Evolutionary conservation across 768 basidiomycete genomes (phyloP).

Genomic region (Phanerochaete carnosa): DNA sequence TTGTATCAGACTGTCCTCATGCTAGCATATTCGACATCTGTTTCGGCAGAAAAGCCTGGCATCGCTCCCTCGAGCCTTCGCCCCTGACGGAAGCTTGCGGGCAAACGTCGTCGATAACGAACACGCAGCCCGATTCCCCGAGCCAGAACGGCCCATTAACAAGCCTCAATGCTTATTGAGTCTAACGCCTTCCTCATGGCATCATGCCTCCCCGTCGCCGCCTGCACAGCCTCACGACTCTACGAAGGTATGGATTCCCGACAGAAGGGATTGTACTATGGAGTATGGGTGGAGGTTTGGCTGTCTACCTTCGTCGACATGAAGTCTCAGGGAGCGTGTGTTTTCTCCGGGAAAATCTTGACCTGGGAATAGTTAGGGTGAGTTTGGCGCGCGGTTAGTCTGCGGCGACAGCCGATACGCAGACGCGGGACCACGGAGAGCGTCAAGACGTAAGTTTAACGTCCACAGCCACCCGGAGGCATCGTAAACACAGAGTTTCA

Average conservation of each 20-base stretch:
- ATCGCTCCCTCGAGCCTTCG: background rate
- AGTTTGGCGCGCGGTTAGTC: background rate
- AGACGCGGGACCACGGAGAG: background rate
- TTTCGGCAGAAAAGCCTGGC: background rate
- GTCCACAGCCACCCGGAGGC: background rate
- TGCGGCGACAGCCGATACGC: background rate
- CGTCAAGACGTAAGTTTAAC: slow-evolving; percentile 2
- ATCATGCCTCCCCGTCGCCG: background rate
- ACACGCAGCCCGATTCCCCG: background rate
- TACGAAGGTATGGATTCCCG: background rate
- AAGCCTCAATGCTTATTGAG: slow-evolving; percentile 5
- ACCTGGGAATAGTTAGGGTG: background rate
- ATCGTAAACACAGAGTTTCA: background rate
- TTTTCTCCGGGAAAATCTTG: background rate
- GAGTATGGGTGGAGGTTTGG: background rate
- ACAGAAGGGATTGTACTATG: background rate
- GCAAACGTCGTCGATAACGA: background rate
- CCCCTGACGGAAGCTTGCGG: background rate
- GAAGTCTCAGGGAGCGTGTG: background rate
- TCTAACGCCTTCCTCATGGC: background rate
- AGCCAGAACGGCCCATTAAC: slow-evolving; percentile 1
- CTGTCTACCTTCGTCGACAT: background rate
- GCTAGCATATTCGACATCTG: background rate
- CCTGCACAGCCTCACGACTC: background rate
- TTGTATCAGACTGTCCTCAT: background rate